A percentile compares a stretch with the other conserved stretches of the same genome.
Evolutionary conservation across 768 basidiomycete genomes (phyloP).

Genomic region (Leucocoprinus birnbaumii): DNA sequence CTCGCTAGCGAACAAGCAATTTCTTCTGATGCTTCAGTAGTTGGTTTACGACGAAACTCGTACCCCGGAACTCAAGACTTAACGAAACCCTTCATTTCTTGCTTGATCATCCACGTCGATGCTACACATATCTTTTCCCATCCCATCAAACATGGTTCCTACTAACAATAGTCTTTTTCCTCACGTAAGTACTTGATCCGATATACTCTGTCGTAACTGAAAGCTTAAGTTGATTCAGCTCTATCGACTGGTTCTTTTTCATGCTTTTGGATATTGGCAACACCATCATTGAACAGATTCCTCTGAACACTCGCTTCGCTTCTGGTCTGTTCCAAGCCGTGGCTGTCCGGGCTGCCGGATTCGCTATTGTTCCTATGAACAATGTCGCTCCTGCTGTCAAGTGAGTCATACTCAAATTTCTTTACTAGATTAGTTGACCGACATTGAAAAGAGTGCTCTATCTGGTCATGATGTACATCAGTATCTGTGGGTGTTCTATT

Average conservation of each 20-base stretch:
- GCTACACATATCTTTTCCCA: conserved; percentile 89
- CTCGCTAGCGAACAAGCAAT: background rate
- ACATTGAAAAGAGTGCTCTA: conserved; percentile 65
- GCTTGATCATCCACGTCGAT: conserved; percentile 91
- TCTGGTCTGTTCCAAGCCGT: conserved; percentile 78
- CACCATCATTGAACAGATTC: conserved; percentile 61
- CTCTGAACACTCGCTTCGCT: conserved; percentile 65
- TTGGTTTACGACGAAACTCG: conserved; percentile 67
- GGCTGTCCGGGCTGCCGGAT: conserved; percentile 86
- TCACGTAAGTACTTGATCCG: conserved; percentile 55
- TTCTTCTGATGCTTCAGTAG: conserved; percentile 36
- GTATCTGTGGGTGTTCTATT: conserved; percentile 55
- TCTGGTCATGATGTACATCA: conserved; percentile 93
- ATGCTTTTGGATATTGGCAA: conserved; percentile 86
- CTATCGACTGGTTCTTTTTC: conserved; percentile 89
- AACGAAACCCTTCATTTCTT: conserved; percentile 87
- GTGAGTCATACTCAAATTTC: conserved; percentile 35
- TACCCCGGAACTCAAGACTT: conserved; percentile 54
- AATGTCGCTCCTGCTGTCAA: conserved; percentile 88
- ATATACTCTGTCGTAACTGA: background rate
- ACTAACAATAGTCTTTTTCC: conserved; percentile 55
- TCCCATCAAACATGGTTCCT: conserved; percentile 95
- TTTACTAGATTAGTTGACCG: background rate
- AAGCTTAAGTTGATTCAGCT: conserved; percentile 32
- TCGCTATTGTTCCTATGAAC: conserved; percentile 69